Base-by-base conservation (phyloP, 768 basidiomycete genomes). In the Xerocomellus intermedius region DNA sequence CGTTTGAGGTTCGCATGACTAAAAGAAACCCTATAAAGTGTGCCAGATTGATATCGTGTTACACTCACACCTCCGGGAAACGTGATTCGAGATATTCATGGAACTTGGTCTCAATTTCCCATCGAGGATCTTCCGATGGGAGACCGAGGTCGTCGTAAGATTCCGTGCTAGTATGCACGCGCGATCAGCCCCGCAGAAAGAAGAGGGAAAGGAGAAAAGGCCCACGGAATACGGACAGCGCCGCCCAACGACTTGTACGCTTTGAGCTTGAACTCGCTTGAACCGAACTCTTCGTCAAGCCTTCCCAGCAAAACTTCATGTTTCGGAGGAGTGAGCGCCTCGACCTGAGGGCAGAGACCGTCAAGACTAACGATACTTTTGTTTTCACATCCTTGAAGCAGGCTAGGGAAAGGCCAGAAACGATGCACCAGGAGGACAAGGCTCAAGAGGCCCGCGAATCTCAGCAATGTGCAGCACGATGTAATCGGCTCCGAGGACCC, bases 61-160 rank as follows among this genome's bases (percentile, higher is more conserved):
- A 12, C 5, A 73, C 74, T 47, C 67, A 89, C 77, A 77, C 81
- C 67, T 82, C 76, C 10, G 85, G 82, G 61, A 89, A 94, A 42
- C 87, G 73, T 28, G 67, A 62, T 41, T 69, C 58, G 22, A 71
- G 50, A 50, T 67, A 69, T 3, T 51, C 55, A 37, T 65, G 71
- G 52, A 69, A 49, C 19, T 59, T 50, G 30, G 46, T 42, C 37
- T 73, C 66, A 7, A 67, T 59, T 42, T 69, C 55, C 75, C 74
- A 75, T 6, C 81, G 74, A 8, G 77, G 69, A 55, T 84, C 83
- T 50, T 73, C 68, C 12, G 75, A 78, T 46, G 82, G 70, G 9
- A 73, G 69, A 10, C 73, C 76, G 70, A 82, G 75, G 52, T 73
- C 71, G 56, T 84, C 82, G 55, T 69, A 82, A 5, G 77, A 77